phyloP scores from a whole-genome alignment of 1,139 yeast genomes.

The Yamadazyma epiphylla region DNA sequence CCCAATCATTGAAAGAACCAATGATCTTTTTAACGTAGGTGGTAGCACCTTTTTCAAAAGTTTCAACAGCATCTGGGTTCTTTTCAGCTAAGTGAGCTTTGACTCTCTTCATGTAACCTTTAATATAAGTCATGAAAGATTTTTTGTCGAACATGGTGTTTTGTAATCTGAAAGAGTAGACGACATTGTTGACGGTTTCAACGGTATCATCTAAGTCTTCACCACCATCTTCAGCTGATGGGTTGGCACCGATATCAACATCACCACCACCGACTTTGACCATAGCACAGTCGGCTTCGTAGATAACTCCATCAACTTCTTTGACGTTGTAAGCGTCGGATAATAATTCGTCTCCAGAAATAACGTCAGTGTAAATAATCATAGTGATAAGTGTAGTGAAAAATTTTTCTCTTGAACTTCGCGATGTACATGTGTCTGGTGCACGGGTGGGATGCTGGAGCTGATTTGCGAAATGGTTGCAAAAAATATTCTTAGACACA shows the following conservation, averaged over 20 bases:
- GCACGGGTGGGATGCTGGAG: not conserved
- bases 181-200: constrained; percentile 94
- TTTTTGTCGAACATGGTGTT: constrained; percentile 95
- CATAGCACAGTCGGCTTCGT: constrained; percentile 96
- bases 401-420: constrained; percentile 1
- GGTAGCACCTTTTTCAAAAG: constrained; percentile 95
- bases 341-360: constrained; percentile 93
- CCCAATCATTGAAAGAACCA: constrained; percentile 97
- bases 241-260: constrained; percentile 98
- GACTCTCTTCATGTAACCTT: constrained; percentile 97
- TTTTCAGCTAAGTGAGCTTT: constrained; percentile 85
- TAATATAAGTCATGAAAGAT: constrained; percentile 91
- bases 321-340: constrained; percentile 94
- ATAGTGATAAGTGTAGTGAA: constrained; percentile 17
- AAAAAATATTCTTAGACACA: too few relatives aligned
- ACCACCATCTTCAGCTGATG: constrained; percentile 95
- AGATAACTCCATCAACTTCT: constrained; percentile 84
- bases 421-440: constrained; percentile 1
- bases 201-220: constrained; percentile 77
- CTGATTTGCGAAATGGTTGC: not conserved
- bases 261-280: constrained; percentile 65
- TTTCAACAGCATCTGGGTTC: constrained; percentile 80
- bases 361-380: constrained; percentile 61
- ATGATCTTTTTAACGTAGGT: constrained; percentile 93
- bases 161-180: constrained; percentile 97